A percentile compares a stretch with the other conserved stretches of the same genome.
Evolutionary conservation across 2,329 filamentous ascomycete species (phyloP).

Genomic region (Xylaria sp.): DNA sequence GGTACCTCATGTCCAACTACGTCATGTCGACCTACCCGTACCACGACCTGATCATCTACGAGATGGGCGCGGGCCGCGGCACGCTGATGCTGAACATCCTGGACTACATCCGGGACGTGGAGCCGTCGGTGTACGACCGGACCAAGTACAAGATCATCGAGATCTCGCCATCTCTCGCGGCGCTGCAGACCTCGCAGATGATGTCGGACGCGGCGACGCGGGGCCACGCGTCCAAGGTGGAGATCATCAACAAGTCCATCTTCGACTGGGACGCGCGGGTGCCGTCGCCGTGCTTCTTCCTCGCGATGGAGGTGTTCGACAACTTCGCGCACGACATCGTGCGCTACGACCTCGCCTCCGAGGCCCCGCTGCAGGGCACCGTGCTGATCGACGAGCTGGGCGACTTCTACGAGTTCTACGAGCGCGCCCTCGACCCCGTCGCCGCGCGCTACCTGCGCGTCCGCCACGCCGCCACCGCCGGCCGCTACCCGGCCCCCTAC

Average conservation of each 20-base stretch:
- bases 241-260: slow-evolving; percentile 93
- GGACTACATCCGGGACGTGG: slow-evolving; percentile 88
- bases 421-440: slow-evolving; percentile 77
- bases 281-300: slow-evolving; percentile 94
- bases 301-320: slow-evolving; percentile 97
- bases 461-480: slow-evolving; percentile 75
- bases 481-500: slow-evolving; percentile 68
- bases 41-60: slow-evolving; percentile 96
- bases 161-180: slow-evolving; percentile 82
- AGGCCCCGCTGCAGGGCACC: slow-evolving; percentile 82
- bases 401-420: slow-evolving; percentile 96
- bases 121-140: slow-evolving; percentile 90
- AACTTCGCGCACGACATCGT: slow-evolving; percentile 96
- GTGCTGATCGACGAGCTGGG: slow-evolving; percentile 84
- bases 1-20: slow-evolving; percentile 95
- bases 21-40: slow-evolving; percentile 93
- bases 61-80: slow-evolving; percentile 96
- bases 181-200: slow-evolving; percentile 75
- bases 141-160: slow-evolving; percentile 97
- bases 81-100: slow-evolving; percentile 98
- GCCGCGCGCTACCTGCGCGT: slow-evolving; percentile 83
- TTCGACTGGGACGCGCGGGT: slow-evolving; percentile 92
- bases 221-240: slow-evolving; percentile 83
- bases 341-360: slow-evolving; percentile 84
- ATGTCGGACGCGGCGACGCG: slow-evolving; percentile 68